Evolutionary conservation across 1,139 yeast genomes (phyloP), one percentile per base, ranked within the genome.

Genomic region (Diutina ranongensis): DNA sequence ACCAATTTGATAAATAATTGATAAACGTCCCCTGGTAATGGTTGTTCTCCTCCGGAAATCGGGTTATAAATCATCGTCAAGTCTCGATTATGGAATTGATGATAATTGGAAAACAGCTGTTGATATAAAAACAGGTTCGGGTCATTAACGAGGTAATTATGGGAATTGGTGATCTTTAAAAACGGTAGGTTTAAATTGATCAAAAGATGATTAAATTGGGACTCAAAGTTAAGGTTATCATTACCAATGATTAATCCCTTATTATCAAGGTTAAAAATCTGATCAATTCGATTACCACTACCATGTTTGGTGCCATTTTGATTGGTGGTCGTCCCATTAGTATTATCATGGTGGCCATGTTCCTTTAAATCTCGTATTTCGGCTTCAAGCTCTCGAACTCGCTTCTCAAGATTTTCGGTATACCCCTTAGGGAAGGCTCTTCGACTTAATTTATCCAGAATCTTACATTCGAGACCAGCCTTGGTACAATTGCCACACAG

Each of bases 391-490:
- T 71, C 71, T 41, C 76, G 71, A 36, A 83, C 66, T 54, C 76
- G 78, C 47, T 68, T 71, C 56, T 83, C 94, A 50, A 83, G 62
- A 55, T 78, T 78, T 58, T 81, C 86, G 0, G 94, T 83, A 55
- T 83, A 82, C 0, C 88, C 87, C 55, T 79, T 78, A 2, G 88
- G 87, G 50, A 80, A 79, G 1, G 87, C 83, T 49, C 87, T 67
- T 57, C 94, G 67, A 0, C 87, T 78, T 34, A 83, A 60, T 56
- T 80, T 81, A 60, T 83, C 89, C 50, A 83, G 76, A 4, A 84
- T 82, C 45, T 77, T 73, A 59, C 94, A 83, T 45, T 74, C 78
- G 54, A 79, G 79, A 0, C 78, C 80, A 35, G 79, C 77, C 52
- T 74, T 75, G 42, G 66, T 63, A 57, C 92, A 83, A 55, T 80